These are phyloP conservation scores for Colletotrichum kahawae DNA, from an alignment of 2,329 filamentous ascomycete species.

Conservation along the genomic window DNA sequence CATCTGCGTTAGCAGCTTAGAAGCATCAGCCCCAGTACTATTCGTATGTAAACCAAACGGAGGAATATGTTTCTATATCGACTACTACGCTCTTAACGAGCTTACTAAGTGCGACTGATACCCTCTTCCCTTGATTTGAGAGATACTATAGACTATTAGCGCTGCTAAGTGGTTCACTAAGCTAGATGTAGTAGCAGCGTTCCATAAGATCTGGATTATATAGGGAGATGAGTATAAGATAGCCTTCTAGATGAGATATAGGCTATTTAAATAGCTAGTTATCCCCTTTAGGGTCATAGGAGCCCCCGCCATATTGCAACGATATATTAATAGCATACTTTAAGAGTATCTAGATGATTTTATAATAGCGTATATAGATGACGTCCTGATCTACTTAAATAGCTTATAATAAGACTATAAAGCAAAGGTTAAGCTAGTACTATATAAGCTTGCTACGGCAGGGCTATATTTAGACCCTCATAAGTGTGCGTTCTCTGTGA, in stretches of 20 bases:
- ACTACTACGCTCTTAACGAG: too few relatives aligned
- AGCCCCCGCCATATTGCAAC: not conserved
- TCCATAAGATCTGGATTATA: not conserved
- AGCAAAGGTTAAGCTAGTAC: not conserved
- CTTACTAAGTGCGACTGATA: too few relatives aligned
- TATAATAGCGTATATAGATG: not conserved
- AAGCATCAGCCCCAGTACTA: not conserved
- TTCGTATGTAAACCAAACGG: not conserved
- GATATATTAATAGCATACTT: not conserved
- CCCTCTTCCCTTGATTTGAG: too few relatives aligned
- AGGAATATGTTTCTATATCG: too few relatives aligned
- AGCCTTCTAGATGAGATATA: not conserved
- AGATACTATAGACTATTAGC: too few relatives aligned
- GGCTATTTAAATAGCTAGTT: not conserved
- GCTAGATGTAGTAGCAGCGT: not conserved
- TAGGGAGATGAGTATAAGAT: not conserved
- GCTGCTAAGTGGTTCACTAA: too few relatives aligned
- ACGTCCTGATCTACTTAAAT: not conserved
- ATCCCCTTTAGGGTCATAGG: not conserved
- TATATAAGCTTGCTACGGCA: not conserved
- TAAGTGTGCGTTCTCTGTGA: too few relatives aligned
- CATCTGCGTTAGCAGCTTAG: not conserved
- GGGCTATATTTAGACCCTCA: not conserved
- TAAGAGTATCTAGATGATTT: not conserved
- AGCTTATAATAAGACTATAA: not conserved